Base-by-base conservation (phyloP, 805 yeast genomes). In the Blastobotrys chiropterorum region DNA sequence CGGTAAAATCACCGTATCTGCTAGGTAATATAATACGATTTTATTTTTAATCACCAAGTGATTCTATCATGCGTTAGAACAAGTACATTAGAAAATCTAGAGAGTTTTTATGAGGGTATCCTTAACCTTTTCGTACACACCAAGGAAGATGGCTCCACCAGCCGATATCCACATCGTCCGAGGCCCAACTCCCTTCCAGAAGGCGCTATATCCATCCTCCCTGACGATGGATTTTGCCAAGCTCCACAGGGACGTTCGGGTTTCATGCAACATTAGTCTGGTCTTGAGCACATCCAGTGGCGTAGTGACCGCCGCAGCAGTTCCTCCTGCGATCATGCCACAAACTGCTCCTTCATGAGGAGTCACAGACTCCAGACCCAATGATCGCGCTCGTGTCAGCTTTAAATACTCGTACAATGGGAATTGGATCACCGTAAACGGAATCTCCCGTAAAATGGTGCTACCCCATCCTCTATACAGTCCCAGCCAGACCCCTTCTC, bases 111-210 rank as follows among this genome's bases (percentile, higher is more conserved):
- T 17, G 7, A 42, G 22, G 22, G 14, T 17, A 42, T 38, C 42
- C 31, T 46, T 61, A 44, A 63, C 67, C 2, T 83, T 67, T 68
- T 95, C 99, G 64, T 94, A 94, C 51, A 88, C 87, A 3, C 99
- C 99, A 52, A 94, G 73, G 72, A 95, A 94, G 15, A 95, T 90
- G 15, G 98, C 97, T 26, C 99, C 99, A 17, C 99, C 99, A 3
- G 95, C 94, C 70, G 95, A 84, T 52, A 94, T 92, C 99, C 99
- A 94, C 80, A 86, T 75, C 0, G 97, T 90, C 66, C 99, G 77
- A 3, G 99, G 98, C 0, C 96, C 97, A 22, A 92, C 76, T 13
- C 99, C 99, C 47, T 78, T 78, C 64, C 81, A 78, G 58, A 94
- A 89, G 0, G 85, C 89, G 5, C 65, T 59, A 41, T 73, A 70